phyloP scores from a whole-genome alignment of 1,139 yeast genomes.

The Geotrichum fermentans region DNA sequence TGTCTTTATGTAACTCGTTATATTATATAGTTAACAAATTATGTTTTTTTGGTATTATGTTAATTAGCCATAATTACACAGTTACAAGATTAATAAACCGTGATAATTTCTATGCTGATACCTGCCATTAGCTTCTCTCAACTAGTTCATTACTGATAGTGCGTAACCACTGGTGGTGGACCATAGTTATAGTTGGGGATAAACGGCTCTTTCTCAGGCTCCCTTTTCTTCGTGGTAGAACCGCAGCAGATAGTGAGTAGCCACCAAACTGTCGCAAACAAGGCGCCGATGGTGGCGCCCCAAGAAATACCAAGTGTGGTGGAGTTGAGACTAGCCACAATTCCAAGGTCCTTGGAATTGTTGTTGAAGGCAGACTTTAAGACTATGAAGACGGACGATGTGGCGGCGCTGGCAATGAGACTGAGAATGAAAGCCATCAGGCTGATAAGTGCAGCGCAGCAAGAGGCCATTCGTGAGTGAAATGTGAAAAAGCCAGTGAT shows the following conservation, averaged over 20 bases:
- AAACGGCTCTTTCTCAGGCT: constrained; percentile 31
- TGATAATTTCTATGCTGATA: too few relatives aligned
- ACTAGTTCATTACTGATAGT: too few relatives aligned
- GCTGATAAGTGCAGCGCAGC: constrained; percentile 35
- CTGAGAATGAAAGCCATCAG: constrained; percentile 21
- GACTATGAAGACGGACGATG: constrained; percentile 44
- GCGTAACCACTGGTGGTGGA: too few relatives aligned
- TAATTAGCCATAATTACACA: too few relatives aligned
- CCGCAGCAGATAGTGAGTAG: constrained; percentile 43
- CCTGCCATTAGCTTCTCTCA: too few relatives aligned
- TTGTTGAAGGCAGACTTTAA: constrained; percentile 41
- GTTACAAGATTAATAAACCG: too few relatives aligned
- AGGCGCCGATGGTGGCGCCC: constrained; percentile 42
- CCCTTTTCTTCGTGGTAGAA: constrained; percentile 26
- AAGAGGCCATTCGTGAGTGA: constrained; percentile 37
- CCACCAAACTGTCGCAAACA: constrained; percentile 41
- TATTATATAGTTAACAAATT: background rate
- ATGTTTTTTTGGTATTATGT: background rate
- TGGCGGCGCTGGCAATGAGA: constrained; percentile 39
- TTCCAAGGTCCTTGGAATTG: constrained; percentile 37
- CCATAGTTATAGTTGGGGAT: too few relatives aligned
- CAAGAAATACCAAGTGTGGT: constrained; percentile 44
- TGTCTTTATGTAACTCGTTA: background rate
- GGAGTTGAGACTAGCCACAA: constrained; percentile 39
- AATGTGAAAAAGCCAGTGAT: constrained; percentile 41